These are phyloP conservation scores for Rhodotorula sp. DNA, from an alignment of 1,284 basidiomycete species.

Conservation along the genomic window DNA sequence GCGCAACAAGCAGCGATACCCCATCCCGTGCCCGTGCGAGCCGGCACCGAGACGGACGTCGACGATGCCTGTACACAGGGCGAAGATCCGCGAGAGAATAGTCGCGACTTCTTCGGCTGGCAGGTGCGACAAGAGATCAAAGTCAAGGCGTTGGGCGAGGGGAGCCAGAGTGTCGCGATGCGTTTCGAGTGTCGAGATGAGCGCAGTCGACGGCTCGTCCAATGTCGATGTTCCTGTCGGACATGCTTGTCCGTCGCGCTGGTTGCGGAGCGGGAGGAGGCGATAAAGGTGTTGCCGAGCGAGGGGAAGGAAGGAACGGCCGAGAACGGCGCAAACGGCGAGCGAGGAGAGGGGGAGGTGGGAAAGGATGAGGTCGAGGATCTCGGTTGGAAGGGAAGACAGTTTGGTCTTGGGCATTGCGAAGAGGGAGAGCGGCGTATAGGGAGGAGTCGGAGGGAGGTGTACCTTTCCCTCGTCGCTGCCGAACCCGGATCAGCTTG, in stretches of 20 bases:
- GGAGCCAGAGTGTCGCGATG: background rate
- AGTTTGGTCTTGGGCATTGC: background rate
- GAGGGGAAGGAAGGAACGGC: slow-evolving; percentile 7
- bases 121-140: slow-evolving; percentile 16
- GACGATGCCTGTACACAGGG: background rate
- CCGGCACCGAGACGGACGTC: slow-evolving; percentile 14
- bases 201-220: background rate
- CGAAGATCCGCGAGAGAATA: background rate
- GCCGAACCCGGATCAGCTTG: background rate
- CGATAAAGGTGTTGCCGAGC: slow-evolving; percentile 7
- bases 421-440: background rate
- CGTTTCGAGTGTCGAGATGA: background rate
- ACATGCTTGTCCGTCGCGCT: background rate
- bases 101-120: background rate
- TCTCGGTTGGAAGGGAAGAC: slow-evolving; percentile 13
- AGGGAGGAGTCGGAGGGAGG: background rate
- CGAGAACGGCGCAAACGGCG: slow-evolving; percentile 3
- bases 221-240: background rate
- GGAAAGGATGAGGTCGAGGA: slow-evolving; percentile 8
- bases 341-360: slow-evolving; percentile 5
- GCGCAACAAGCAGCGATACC: slow-evolving; percentile 4
- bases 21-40: slow-evolving; percentile 16
- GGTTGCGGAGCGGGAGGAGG: slow-evolving; percentile 13
- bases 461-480: background rate
- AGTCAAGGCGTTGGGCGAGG: slow-evolving; percentile 4